These are phyloP conservation scores for Penstemon davidsonii DNA, from an alignment of 257 asterid species.

Conservation along the genomic window DNA sequence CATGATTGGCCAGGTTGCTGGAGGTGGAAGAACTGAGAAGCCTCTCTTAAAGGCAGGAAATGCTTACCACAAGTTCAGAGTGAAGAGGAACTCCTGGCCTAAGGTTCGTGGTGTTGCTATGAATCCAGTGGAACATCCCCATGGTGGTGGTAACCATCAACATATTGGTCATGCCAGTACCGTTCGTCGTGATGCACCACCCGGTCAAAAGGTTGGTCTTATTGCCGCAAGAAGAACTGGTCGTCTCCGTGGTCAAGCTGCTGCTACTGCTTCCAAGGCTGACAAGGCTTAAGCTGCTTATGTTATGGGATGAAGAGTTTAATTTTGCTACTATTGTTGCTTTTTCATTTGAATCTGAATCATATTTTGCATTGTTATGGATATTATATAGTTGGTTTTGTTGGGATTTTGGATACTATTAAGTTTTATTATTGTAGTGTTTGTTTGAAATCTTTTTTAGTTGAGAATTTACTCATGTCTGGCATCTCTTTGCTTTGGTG, in stretches of 20 bases:
- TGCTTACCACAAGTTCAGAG: conserved; percentile 73
- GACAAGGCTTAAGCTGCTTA: conserved; percentile 40
- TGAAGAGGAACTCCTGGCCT: conserved; percentile 81
- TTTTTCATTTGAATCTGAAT: conserved; percentile 7
- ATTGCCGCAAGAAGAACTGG: conserved; percentile 84
- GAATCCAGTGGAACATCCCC: conserved; percentile 86
- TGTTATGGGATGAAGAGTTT: background rate
- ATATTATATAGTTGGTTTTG: conserved; percentile 37
- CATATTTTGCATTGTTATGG: conserved; percentile 21
- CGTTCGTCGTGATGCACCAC: conserved; percentile 81
- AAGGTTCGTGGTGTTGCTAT: conserved; percentile 92
- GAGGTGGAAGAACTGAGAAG: conserved; percentile 84
- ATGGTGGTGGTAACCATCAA: conserved; percentile 91
- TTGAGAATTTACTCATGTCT: background rate
- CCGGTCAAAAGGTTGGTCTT: conserved; percentile 86
- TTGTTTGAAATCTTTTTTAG: background rate
- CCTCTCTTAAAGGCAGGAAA: conserved; percentile 77
- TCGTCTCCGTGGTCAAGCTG: conserved; percentile 80
- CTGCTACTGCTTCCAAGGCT: conserved; percentile 68
- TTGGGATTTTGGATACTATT: conserved; percentile 14
- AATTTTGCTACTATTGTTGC: conserved; percentile 2
- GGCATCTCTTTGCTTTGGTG: too few relatives aligned
- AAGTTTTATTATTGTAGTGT: conserved; percentile 7
- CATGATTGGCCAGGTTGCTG: conserved; percentile 87
- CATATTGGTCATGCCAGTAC: conserved; percentile 85